A percentile compares a stretch with the other conserved stretches of the same genome.
Evolutionary conservation across 2,329 filamentous ascomycete species (phyloP).

Genomic region (Colletotrichum tropicale): DNA sequence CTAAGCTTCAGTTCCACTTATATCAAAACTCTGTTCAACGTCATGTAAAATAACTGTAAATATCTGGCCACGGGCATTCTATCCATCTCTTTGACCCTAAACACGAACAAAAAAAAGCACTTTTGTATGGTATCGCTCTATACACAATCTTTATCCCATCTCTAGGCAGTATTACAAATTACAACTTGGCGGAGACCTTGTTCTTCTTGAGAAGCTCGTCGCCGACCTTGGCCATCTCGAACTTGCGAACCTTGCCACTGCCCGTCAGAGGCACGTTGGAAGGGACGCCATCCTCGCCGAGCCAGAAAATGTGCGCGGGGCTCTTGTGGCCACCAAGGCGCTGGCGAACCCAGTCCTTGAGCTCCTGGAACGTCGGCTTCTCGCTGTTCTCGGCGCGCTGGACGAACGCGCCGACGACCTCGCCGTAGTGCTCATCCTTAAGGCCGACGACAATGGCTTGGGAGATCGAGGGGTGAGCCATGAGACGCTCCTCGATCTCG

Average conservation of each 20-base stretch:
- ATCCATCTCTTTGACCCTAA: not conserved
- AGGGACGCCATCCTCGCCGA: slow-evolving; percentile 66
- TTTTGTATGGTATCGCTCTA: slow-evolving; percentile 3
- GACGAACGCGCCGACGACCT: slow-evolving; percentile 73
- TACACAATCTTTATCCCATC: not conserved
- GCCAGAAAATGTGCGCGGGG: slow-evolving; percentile 76
- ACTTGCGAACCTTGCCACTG: slow-evolving; percentile 74
- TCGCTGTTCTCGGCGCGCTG: slow-evolving; percentile 37
- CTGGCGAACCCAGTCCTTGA: slow-evolving; percentile 67
- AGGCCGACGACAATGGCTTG: slow-evolving; percentile 74
- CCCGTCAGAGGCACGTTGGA: slow-evolving; percentile 67
- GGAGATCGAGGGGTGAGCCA: slow-evolving; percentile 64
- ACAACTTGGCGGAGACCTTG: slow-evolving; percentile 49
- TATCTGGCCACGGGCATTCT: not conserved
- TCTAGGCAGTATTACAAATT: slow-evolving; percentile 4
- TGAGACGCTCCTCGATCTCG: slow-evolving; percentile 76
- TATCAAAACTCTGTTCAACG: not conserved
- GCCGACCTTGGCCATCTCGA: slow-evolving; percentile 62
- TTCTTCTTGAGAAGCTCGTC: slow-evolving; percentile 58
- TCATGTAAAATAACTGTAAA: not conserved
- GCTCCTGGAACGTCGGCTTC: slow-evolving; percentile 54
- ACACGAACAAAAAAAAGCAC: not conserved
- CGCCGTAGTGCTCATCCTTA: slow-evolving; percentile 73
- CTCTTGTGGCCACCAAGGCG: slow-evolving; percentile 71
- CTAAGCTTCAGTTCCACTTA: not conserved